Base-by-base conservation (phyloP, 2,329 filamentous ascomycete genomes). In the Cercospora janseana region DNA sequence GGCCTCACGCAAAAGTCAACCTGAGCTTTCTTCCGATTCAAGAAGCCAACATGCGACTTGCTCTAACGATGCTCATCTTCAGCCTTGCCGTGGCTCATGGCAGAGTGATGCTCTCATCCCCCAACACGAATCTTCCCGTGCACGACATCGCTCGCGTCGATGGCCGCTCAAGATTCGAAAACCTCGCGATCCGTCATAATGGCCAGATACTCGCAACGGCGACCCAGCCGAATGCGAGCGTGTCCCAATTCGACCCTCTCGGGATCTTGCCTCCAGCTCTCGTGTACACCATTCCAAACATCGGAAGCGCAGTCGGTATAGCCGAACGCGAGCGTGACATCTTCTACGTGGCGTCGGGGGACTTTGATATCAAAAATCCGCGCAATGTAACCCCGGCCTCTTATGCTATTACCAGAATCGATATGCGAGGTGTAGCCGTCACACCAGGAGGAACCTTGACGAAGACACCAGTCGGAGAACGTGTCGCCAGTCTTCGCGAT, bases 181-280 rank as follows among this genome's bases (percentile, higher is more conserved):
- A 51, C 24, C 27, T 51, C 13, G 43, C 41, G 13, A 23, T 51
- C 16, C 49, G 49, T 6, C 26, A 32, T 8, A 46, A 46, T 8
- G 49, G 49, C 35, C 49, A 51, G 23, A 38, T 51, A 10, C 21
- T 51, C 21, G 45, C 42, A 7, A 51, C 49, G 3, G 46, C 49
- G 7, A 46, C 49, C 13, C 26, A 24, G 7, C 49, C 49, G 10
- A 51, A 46, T 13, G 42, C 42, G 16, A 46, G 49, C 42, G 20
- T 51, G 24, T 51, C 46, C 18, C 49, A 46, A 28, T 26, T 51
- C 13, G 49, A 51, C 26, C 49, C 49, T 3, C 35, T 51, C 6
- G 26, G 26, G 4, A 51, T 51, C n/a, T 26, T 46, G 13, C 49
- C 49, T 12, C 41, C 42, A n/a, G 41, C 42, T 2, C 42, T 51